Conservation (phyloP, 345 rosid species). For the Gossypium herbaceum region DNA sequence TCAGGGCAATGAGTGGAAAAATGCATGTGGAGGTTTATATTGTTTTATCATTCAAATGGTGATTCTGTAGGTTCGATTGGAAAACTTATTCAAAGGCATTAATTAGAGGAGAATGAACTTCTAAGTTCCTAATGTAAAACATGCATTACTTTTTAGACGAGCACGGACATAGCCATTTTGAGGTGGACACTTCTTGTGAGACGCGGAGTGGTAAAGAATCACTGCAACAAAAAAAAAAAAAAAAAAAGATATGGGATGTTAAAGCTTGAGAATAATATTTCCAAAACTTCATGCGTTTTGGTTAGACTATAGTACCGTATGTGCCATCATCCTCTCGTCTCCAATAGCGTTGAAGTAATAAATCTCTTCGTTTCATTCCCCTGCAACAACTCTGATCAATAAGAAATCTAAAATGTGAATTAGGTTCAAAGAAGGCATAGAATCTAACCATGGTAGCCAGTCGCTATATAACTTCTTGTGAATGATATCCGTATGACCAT, state of each 20-base stretch:
- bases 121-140: constrained; percentile 26
- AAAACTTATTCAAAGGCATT: constrained; percentile 4
- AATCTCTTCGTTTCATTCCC: constrained; percentile 6
- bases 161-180: constrained; percentile 73
- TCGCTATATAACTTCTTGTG: constrained; percentile 58
- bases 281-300: background rate
- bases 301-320: background rate
- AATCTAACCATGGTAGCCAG: constrained; percentile 75
- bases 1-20: background rate
- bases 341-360: constrained; percentile 4
- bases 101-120: background rate
- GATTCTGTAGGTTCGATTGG: background rate
- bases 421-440: background rate
- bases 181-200: constrained; percentile 25
- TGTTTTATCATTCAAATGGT: background rate
- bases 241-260: background rate
- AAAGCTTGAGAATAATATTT: background rate
- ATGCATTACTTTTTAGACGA: constrained; percentile 74
- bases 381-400: background rate
- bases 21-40: background rate
- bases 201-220: background rate
- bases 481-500: constrained; percentile 88
- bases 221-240: background rate
- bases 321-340: constrained; percentile 1
- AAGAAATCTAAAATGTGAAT: background rate